Base-by-base conservation (phyloP, 495 filamentous ascomycete genomes). In the Jackrogersella multiformis region DNA sequence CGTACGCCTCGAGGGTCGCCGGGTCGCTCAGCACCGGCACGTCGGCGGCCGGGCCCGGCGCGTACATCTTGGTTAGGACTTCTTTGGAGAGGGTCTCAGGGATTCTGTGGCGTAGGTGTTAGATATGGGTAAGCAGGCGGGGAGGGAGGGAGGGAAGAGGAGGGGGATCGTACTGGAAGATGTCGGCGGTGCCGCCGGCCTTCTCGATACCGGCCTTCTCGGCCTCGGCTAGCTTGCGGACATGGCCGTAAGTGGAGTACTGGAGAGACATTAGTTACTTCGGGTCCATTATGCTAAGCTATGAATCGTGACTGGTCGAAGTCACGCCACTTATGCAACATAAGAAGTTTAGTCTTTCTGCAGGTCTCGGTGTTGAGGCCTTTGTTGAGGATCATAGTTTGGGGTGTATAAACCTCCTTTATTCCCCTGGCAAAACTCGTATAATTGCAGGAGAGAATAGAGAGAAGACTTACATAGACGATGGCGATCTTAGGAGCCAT, bases 191-290 rank as follows among this genome's bases (percentile, higher is more conserved):
- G 58, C 92, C 94, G 66, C 95, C 95, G 66, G 91, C 94, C 67
- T 88, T 83, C 84, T 96, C 89, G 71, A 97, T 91, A 76, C 95
- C 95, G 69, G 84, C 88, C 84, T 92, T 90, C 81, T 97, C 93
- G 56, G 94, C 93, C 75, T 79, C 88, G 73, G 94, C 95, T 70
- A 98, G 79, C 78, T 87, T 81, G 75, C 82, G 72, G 80, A 97
- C 91, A 80, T 98, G 94, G 79, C 95, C 94, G 80, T 96, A 99
- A 84, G 92, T 91, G 68, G 94, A 97, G 83, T 98, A 99, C 92
- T 96, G 68, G 38, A 38, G 42, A 35, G 35, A 42, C 59, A 24
- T 70, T 73, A 70, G 61, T 61, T 48, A 62, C 32, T 66, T 13
- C 16, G n/a, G n/a, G n/a, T 9, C 20, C 3, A 12, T 36, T 38